Percentiles rank a stretch among this genome's conserved stretches.
These are phyloP conservation scores for Pythium periplocum DNA, from an alignment of 352 stramenopile genomes.

Conservation along the genomic window DNA sequence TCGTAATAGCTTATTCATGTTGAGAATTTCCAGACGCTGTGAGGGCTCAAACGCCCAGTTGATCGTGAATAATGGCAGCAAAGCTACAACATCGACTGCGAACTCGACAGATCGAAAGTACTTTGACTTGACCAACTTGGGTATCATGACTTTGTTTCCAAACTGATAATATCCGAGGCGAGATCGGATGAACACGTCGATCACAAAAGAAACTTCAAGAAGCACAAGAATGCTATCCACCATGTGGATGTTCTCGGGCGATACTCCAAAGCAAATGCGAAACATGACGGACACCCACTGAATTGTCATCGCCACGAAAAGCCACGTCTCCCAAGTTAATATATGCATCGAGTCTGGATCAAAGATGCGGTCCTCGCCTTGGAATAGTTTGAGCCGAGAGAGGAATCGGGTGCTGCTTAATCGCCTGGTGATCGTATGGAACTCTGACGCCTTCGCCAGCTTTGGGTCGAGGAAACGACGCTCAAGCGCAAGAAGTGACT, in stretches of 20 bases:
- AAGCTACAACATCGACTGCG: conserved; percentile 34
- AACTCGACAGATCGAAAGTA: conserved; percentile 49
- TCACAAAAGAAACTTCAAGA: conserved; percentile 40
- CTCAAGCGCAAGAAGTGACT: conserved; percentile 35
- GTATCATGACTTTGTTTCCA: conserved; percentile 66
- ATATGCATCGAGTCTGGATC: conserved; percentile 49
- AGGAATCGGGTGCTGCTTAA: background rate
- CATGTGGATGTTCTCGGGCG: background rate
- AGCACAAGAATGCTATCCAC: conserved; percentile 28
- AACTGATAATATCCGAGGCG: conserved; percentile 58
- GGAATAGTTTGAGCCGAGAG: conserved; percentile 2
- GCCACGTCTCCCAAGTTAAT: conserved; percentile 52
- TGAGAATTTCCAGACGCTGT: conserved; percentile 33
- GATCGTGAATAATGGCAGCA: conserved; percentile 45
- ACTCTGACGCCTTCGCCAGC: conserved; percentile 34
- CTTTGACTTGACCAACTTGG: conserved; percentile 25
- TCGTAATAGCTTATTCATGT: conserved; percentile 60
- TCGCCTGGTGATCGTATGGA: conserved; percentile 6
- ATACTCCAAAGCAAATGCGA: conserved; percentile 39
- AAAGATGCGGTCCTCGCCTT: conserved; percentile 20
- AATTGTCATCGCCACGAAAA: conserved; percentile 45
- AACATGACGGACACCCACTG: conserved; percentile 46
- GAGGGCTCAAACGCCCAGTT: conserved; percentile 23
- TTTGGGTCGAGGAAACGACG: conserved; percentile 46
- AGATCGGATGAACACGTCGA: conserved; percentile 50